Percentiles rank a stretch among this genome's conserved stretches.
These are phyloP conservation scores for Chlamydomonas asymmetrica DNA, from an alignment of 139 green algal genomes.

Conservation along the genomic window DNA sequence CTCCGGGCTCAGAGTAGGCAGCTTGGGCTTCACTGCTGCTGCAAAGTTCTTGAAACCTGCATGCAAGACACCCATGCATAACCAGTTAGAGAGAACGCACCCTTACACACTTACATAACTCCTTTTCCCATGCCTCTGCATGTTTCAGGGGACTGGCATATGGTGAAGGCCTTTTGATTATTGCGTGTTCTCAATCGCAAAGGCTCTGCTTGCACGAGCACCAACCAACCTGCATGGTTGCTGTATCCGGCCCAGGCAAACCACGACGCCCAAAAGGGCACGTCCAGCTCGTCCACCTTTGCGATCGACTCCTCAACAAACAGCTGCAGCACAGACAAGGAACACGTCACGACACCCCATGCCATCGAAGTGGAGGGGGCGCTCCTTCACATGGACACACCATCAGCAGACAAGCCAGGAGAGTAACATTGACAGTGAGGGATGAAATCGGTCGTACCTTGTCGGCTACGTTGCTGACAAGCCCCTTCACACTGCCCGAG, in stretches of 20 bases:
- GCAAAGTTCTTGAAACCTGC: conserved; percentile 49
- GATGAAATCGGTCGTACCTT: no score
- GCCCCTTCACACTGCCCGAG: conserved; percentile 32
- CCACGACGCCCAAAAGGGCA: conserved; percentile 50
- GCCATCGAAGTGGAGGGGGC: neutral
- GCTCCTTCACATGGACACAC: no score
- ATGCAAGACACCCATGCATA: neutral
- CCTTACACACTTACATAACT: neutral
- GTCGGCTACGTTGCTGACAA: conserved; percentile 41
- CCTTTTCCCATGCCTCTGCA: neutral
- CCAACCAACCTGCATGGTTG: conserved; percentile 18
- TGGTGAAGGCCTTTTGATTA: neutral
- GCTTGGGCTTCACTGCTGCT: conserved; percentile 33
- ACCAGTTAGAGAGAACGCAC: neutral
- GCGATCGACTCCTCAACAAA: conserved; percentile 38
- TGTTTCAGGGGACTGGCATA: neutral
- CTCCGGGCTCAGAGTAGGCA: conserved; percentile 20
- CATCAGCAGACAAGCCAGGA: no score
- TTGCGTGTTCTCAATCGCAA: no score
- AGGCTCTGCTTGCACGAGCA: no score
- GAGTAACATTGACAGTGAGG: no score
- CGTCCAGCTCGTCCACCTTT: conserved; percentile 45
- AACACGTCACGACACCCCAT: no score
- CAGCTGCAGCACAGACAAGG: no score
- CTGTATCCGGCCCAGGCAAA: conserved; percentile 38